Conservation (phyloP, 2,329 filamentous ascomycete species). For the Byssothecium circinans region DNA sequence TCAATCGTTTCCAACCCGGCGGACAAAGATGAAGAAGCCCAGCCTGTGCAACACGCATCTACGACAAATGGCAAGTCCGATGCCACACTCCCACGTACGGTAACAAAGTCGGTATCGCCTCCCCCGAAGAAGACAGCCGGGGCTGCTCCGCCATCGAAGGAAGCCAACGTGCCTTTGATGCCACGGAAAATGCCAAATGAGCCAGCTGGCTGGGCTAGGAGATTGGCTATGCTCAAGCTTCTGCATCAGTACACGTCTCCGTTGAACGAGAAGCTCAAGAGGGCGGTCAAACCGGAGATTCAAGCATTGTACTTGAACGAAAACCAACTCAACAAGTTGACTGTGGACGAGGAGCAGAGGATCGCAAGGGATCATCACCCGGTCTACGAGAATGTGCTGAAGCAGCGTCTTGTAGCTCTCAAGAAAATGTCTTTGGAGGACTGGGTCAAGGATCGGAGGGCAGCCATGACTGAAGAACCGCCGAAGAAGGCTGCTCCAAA, state of each 20-base stretch:
- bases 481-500: slow-evolving; percentile 50
- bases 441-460: slow-evolving; percentile 67
- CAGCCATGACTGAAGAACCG: slow-evolving; percentile 27
- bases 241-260: slow-evolving; percentile 67
- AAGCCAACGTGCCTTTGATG: slow-evolving; percentile 58
- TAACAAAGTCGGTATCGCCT: slow-evolving; percentile 36
- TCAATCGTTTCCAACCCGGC: slow-evolving; percentile 21
- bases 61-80: slow-evolving; percentile 5
- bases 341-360: slow-evolving; percentile 77
- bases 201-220: slow-evolving; percentile 42
- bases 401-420: slow-evolving; percentile 74
- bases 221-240: slow-evolving; percentile 54
- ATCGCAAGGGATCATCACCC: slow-evolving; percentile 66
- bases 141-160: slow-evolving; percentile 31
- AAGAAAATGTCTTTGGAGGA: slow-evolving; percentile 72
- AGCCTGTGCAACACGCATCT: slow-evolving; percentile 4
- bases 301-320: slow-evolving; percentile 61
- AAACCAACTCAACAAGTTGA: slow-evolving; percentile 68
- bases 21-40: slow-evolving; percentile 8
- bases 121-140: slow-evolving; percentile 24
- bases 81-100: slow-evolving; percentile 22
- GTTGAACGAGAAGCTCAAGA: slow-evolving; percentile 65
- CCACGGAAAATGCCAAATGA: slow-evolving; percentile 64
- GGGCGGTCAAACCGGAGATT: slow-evolving; percentile 54
- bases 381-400: slow-evolving; percentile 83